Evolutionary conservation across 2,329 filamentous ascomycete species (phyloP).

Genomic region (Rosellinia necatrix): DNA sequence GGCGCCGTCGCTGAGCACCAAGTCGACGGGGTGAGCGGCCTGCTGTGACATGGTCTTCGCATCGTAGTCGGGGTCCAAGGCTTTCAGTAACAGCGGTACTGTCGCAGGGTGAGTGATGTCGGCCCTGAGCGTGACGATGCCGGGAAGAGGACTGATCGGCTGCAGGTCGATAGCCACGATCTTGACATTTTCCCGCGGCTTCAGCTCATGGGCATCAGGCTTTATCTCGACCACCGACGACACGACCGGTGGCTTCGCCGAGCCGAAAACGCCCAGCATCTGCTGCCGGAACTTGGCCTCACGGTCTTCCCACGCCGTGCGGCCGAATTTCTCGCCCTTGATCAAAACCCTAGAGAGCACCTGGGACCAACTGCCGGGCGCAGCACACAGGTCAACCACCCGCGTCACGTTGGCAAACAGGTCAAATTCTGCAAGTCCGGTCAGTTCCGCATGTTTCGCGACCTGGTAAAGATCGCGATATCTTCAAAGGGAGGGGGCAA

Average conservation of each 20-base stretch:
- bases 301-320: conserved; percentile 84
- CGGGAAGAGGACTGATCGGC: conserved; percentile 90
- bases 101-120: conserved; percentile 98
- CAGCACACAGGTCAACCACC: conserved; percentile 94
- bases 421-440: conserved; percentile 72
- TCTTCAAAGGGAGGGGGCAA: not conserved
- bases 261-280: conserved; percentile 59
- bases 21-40: conserved; percentile 79
- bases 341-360: conserved; percentile 92
- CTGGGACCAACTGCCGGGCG: conserved; percentile 96
- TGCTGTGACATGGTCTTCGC: conserved; percentile 51
- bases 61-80: conserved; percentile 75
- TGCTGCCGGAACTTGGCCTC: conserved; percentile 68
- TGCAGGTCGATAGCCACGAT: conserved; percentile 97
- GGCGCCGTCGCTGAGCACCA: conserved; percentile 93
- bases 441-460: conserved; percentile 17
- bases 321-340: conserved; percentile 88
- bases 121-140: conserved; percentile 88
- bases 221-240: conserved; percentile 28
- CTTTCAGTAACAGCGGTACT: conserved; percentile 83
- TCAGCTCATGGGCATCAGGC: conserved; percentile 36
- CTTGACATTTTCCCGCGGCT: conserved; percentile 73
- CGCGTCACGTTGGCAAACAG: conserved; percentile 88
- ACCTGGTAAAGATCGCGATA: not conserved
- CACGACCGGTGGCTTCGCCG: conserved; percentile 34